Percentiles rank a stretch among this genome's conserved stretches.
These are phyloP conservation scores for Bassia scoparia DNA, from an alignment of 148 eudicot species.

Conservation along the genomic window DNA sequence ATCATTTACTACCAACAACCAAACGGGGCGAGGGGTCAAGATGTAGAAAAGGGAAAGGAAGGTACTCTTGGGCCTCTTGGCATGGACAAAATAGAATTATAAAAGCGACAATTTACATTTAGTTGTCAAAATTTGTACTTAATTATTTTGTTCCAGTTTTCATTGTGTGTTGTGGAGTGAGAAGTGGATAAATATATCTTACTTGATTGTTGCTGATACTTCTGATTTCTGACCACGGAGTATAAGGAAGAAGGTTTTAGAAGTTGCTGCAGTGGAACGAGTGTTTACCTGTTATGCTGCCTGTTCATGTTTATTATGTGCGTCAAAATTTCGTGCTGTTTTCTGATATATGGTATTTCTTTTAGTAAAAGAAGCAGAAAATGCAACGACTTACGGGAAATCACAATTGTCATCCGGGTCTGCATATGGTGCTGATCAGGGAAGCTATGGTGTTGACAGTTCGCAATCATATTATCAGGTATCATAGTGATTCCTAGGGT, in stretches of 20 bases:
- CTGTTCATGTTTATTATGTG: neutral
- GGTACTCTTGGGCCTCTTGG: neutral
- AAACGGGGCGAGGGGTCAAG: neutral
- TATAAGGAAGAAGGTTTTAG: neutral
- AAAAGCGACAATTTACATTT: neutral
- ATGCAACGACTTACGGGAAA: slow-evolving; percentile 35
- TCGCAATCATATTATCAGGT: slow-evolving; percentile 63
- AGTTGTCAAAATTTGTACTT: neutral
- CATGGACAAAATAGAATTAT: neutral
- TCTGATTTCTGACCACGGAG: neutral
- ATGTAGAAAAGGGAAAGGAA: neutral
- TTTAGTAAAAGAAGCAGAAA: slow-evolving; percentile 53
- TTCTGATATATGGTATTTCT: neutral
- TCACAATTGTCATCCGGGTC: slow-evolving; percentile 36
- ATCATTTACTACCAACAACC: too few species aligned
- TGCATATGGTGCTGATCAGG: slow-evolving; percentile 43
- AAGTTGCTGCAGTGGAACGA: neutral
- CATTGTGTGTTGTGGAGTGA: neutral
- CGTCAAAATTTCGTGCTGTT: neutral
- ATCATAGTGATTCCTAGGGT: slow-evolving; percentile 7
- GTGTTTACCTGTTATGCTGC: neutral
- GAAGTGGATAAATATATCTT: neutral
- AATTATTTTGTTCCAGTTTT: neutral
- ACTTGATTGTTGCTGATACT: neutral
- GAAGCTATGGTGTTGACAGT: slow-evolving; percentile 36